Percentiles rank a stretch among this genome's conserved stretches.
Evolutionary conservation across 192 early-diverging fungal species (phyloP).

Genomic region (Dimargaris cristalligena): DNA sequence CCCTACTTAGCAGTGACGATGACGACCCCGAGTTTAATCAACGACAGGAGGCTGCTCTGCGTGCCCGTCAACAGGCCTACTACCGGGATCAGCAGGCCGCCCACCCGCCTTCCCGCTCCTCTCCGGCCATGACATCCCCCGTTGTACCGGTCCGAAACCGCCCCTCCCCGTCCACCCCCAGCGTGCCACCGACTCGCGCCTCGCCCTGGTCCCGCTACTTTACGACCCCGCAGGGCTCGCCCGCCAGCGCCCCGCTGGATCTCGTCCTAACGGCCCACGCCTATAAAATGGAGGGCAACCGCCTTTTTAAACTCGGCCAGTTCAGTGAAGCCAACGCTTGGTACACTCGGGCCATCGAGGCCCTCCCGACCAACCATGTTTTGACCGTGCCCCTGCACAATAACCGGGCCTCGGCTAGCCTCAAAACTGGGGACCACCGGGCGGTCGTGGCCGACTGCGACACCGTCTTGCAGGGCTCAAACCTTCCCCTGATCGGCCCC

Average conservation of each 20-base stretch:
- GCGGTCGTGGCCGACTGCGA: slow-evolving; percentile 54
- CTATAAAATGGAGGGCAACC: slow-evolving; percentile 53
- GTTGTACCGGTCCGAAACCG: not conserved
- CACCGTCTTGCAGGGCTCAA: not conserved
- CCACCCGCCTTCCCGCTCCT: slow-evolving; percentile 10
- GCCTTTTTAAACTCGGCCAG: slow-evolving; percentile 75
- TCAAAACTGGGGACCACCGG: slow-evolving; percentile 72
- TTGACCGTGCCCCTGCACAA: slow-evolving; percentile 49
- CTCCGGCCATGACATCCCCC: not conserved
- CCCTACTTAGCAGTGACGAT: not conserved
- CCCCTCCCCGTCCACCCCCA: slow-evolving; percentile 17
- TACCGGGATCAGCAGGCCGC: slow-evolving; percentile 1
- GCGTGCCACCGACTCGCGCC: slow-evolving; percentile 17
- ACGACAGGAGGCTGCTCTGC: not conserved
- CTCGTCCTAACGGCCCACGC: slow-evolving; percentile 21
- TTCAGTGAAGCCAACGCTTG: slow-evolving; percentile 57
- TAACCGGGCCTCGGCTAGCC: slow-evolving; percentile 64
- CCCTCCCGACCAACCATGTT: slow-evolving; percentile 43
- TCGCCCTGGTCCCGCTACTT: not conserved
- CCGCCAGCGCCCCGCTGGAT: slow-evolving; percentile 24
- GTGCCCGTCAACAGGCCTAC: slow-evolving; percentile 5
- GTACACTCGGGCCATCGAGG: slow-evolving; percentile 50
- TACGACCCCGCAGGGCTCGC: not conserved
- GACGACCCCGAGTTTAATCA: not conserved
- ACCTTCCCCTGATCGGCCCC: slow-evolving; percentile 20